These are phyloP conservation scores for Fusarium lateritium DNA, from an alignment of 2,329 filamentous ascomycete species.

Conservation along the genomic window DNA sequence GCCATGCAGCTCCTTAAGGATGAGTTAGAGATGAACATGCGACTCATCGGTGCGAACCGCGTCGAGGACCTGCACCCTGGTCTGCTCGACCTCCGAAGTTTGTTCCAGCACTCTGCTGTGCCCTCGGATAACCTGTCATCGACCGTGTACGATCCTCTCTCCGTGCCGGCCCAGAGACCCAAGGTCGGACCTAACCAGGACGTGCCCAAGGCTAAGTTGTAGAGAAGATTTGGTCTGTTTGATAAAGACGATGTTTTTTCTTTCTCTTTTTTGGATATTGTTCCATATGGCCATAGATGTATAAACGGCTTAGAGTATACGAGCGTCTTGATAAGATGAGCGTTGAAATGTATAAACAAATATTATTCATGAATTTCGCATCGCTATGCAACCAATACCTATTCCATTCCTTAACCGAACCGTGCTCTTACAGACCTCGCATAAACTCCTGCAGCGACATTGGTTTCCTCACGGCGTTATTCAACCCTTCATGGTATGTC, in stretches of 20 bases:
- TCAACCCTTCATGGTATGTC: conserved; percentile 90
- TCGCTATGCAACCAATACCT: conserved; percentile 32
- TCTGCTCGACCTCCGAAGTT: conserved; percentile 82
- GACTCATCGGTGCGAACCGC: conserved; percentile 84
- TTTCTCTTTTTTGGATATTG: conserved; percentile 1
- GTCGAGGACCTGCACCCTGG: conserved; percentile 85
- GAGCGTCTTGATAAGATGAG: conserved; percentile 23
- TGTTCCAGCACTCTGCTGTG: conserved; percentile 69
- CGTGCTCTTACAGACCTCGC: conserved; percentile 66
- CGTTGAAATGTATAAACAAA: conserved; percentile 21
- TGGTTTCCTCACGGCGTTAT: conserved; percentile 92
- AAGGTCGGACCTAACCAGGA: conserved; percentile 49
- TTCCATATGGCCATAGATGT: conserved; percentile 30
- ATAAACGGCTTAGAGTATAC: conserved; percentile 36
- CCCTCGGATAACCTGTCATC: conserved; percentile 64
- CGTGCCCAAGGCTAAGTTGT: conserved; percentile 62
- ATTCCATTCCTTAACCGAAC: not conserved
- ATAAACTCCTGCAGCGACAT: conserved; percentile 86
- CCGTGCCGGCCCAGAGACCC: conserved; percentile 65
- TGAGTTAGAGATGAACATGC: conserved; percentile 99
- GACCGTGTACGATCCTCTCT: conserved; percentile 68
- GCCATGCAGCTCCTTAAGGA: conserved; percentile 95
- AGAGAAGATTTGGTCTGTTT: conserved; percentile 37
- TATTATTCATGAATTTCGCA: conserved; percentile 11
- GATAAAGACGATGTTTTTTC: conserved; percentile 13